These are phyloP conservation scores for Silene latifolia DNA, from an alignment of 148 eudicot species.

Conservation along the genomic window DNA sequence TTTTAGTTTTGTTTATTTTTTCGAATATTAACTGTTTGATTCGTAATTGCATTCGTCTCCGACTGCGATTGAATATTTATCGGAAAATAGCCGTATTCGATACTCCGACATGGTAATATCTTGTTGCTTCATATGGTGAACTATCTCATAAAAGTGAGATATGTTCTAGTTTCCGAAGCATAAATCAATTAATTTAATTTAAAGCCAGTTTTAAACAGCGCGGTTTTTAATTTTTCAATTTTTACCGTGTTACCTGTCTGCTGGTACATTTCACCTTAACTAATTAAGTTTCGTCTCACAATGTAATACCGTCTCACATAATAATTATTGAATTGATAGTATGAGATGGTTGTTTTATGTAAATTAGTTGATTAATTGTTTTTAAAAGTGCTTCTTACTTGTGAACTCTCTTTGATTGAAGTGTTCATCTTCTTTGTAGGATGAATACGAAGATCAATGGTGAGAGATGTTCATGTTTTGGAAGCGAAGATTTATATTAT, in stretches of 20 bases:
- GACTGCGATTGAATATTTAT: too few species aligned
- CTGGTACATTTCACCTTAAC: slow-evolving; percentile 25
- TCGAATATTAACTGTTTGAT: too few species aligned
- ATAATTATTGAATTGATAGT: too few species aligned
- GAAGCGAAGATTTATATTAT: slow-evolving; percentile 2
- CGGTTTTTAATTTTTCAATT: slow-evolving; percentile 11
- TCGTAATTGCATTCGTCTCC: too few species aligned
- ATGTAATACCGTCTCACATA: too few species aligned
- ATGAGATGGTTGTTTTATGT: too few species aligned
- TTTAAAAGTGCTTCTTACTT: slow-evolving; percentile 19
- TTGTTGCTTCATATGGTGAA: slow-evolving; percentile 37
- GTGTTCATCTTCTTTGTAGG: not conserved
- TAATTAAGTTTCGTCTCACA: too few species aligned
- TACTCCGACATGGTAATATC: too few species aligned
- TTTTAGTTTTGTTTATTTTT: too few species aligned
- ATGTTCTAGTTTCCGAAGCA: slow-evolving; percentile 38
- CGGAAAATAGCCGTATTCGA: too few species aligned
- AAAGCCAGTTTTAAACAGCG: slow-evolving; percentile 43
- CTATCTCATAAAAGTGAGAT: slow-evolving; percentile 21
- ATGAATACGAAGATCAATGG: not conserved
- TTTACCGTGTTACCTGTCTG: slow-evolving; percentile 43
- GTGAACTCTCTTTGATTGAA: slow-evolving; percentile 18
- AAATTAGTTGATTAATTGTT: not conserved
- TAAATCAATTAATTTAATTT: slow-evolving; percentile 7
- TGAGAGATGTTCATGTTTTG: slow-evolving; percentile 23